phyloP scores from a whole-genome alignment of 495 filamentous ascomycete species.

The Annulohypoxylon nitens region DNA sequence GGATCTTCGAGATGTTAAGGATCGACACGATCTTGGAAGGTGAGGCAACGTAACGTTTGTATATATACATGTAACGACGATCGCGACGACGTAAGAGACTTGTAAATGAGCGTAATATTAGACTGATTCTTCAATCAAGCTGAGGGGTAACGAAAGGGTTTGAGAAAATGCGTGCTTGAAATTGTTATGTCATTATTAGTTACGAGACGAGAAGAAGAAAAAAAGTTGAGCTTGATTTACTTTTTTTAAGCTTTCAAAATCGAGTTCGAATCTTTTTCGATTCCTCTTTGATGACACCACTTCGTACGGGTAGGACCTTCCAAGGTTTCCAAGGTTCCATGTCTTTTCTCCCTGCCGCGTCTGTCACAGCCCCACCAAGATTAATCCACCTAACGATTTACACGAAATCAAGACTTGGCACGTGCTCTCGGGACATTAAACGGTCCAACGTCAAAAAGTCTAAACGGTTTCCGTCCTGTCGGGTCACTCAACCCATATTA shows the following conservation, averaged over 20 bases:
- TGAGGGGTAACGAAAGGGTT: slow-evolving; percentile 17
- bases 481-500: slow-evolving; percentile 21
- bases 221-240: slow-evolving; percentile 22
- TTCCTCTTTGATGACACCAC: slow-evolving; percentile 36
- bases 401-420: slow-evolving; percentile 34
- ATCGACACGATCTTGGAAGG: slow-evolving; percentile 33
- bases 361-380: slow-evolving; percentile 33
- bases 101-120: slow-evolving; percentile 32
- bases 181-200: slow-evolving; percentile 39
- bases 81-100: slow-evolving; percentile 31
- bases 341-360: slow-evolving; percentile 25
- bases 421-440: slow-evolving; percentile 37
- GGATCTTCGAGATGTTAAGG: slow-evolving; percentile 41
- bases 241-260: slow-evolving; percentile 21
- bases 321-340: slow-evolving; percentile 10
- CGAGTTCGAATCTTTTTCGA: slow-evolving; percentile 18
- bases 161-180: slow-evolving; percentile 10
- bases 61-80: slow-evolving; percentile 34
- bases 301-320: slow-evolving; percentile 18
- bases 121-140: slow-evolving; percentile 21
- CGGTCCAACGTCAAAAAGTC: slow-evolving; percentile 15
- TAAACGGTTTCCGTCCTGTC: slow-evolving; percentile 32
- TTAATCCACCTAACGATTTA: slow-evolving; percentile 21
- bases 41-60: slow-evolving; percentile 30
- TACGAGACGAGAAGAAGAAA: background rate